Percentiles rank a stretch among this genome's conserved stretches.
These are phyloP conservation scores for Mitragyna speciosa DNA, from an alignment of 257 asterid genomes.

Conservation along the genomic window DNA sequence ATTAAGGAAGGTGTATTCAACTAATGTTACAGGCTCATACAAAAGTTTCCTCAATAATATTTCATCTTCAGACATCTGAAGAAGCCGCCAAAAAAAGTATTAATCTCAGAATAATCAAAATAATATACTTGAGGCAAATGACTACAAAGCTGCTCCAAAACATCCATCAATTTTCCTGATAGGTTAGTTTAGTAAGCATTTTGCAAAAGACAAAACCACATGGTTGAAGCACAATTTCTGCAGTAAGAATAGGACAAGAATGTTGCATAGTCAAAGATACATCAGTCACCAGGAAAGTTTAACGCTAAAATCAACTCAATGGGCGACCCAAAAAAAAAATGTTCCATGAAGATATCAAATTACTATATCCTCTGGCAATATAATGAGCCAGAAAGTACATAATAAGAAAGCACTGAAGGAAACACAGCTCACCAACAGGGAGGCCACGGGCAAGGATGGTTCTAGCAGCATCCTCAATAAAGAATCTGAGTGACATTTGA, in stretches of 20 bases:
- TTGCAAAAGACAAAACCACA: not conserved
- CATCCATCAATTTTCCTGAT: not conserved
- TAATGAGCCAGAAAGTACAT: not conserved
- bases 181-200: not conserved
- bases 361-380: not conserved
- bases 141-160: not conserved
- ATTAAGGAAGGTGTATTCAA: conserved; percentile 62
- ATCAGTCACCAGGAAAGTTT: not conserved
- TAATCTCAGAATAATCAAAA: not conserved
- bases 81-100: conserved; percentile 10
- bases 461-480: conserved; percentile 56
- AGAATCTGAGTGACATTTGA: conserved; percentile 36
- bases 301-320: not conserved
- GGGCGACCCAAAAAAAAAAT: not conserved
- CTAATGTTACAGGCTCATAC: conserved; percentile 52
- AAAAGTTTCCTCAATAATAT: conserved; percentile 46
- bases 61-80: conserved; percentile 51
- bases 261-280: not conserved
- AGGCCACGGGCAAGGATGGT: conserved; percentile 47
- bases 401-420: not conserved
- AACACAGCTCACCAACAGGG: conserved; percentile 52
- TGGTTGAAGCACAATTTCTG: not conserved
- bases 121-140: not conserved
- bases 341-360: not conserved
- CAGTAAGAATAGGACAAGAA: not conserved